phyloP scores from a whole-genome alignment of 257 asterid species.

The Cruciata laevipes region DNA sequence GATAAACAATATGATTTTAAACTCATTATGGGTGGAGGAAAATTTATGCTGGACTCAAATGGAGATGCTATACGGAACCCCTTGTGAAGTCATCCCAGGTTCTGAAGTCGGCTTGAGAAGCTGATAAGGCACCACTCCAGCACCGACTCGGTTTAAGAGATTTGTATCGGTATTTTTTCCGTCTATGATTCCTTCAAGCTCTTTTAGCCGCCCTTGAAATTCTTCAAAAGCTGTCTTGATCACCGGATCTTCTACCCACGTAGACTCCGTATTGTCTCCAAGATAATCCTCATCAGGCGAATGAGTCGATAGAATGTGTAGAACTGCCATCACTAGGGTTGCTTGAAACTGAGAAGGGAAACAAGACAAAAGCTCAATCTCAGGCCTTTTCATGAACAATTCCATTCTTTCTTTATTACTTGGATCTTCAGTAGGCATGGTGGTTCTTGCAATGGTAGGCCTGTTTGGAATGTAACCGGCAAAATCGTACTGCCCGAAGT shows the following conservation, averaged over 20 bases:
- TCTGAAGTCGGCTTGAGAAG: constrained; percentile 66
- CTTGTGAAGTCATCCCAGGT: constrained; percentile 66
- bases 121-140: constrained; percentile 65
- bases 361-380: constrained; percentile 34
- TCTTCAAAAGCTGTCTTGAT: constrained; percentile 44
- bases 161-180: constrained; percentile 34
- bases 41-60: constrained; percentile 25
- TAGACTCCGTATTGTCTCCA: constrained; percentile 34
- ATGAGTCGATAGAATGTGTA: constrained; percentile 63
- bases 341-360: constrained; percentile 76
- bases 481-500: constrained; percentile 44
- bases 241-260: constrained; percentile 35
- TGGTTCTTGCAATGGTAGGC: constrained; percentile 50
- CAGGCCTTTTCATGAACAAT: constrained; percentile 48
- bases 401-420: constrained; percentile 27
- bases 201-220: constrained; percentile 43
- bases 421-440: constrained; percentile 63
- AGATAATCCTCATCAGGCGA: constrained; percentile 84
- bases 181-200: constrained; percentile 71
- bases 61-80: constrained; percentile 78
- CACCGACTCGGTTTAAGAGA: constrained; percentile 53
- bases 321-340: constrained; percentile 37
- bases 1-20: too few species aligned
- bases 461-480: constrained; percentile 57
- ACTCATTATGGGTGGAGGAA: too few species aligned